Evolutionary conservation across 305 asterid species (phyloP).

Genomic region (Rubia balearica): DNA sequence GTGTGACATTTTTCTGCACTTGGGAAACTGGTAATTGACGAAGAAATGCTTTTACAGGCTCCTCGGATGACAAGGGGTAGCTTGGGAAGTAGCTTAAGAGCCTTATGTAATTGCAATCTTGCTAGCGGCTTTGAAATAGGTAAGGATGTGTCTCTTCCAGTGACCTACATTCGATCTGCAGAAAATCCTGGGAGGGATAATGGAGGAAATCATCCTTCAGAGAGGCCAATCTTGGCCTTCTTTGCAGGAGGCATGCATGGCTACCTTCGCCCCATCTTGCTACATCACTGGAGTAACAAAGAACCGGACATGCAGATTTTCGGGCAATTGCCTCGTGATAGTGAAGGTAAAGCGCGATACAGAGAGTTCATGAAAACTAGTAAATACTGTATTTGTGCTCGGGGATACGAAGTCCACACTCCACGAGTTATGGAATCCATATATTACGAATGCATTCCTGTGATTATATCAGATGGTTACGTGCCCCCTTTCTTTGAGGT

Average conservation of each 20-base stretch:
- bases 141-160: constrained; percentile 76
- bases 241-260: constrained; percentile 85
- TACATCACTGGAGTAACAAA: constrained; percentile 57
- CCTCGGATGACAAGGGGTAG: constrained; percentile 90
- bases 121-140: constrained; percentile 75
- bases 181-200: constrained; percentile 70
- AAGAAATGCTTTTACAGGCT: constrained; percentile 40
- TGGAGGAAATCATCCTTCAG: constrained; percentile 74
- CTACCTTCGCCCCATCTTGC: constrained; percentile 78
- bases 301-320: constrained; percentile 65
- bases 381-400: constrained; percentile 56
- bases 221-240: constrained; percentile 62
- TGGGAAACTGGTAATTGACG: constrained; percentile 1
- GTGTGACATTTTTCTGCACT: background rate
- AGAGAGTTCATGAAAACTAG: constrained; percentile 52
- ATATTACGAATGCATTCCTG: constrained; percentile 49
- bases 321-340: constrained; percentile 48
- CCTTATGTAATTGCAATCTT: constrained; percentile 80
- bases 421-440: constrained; percentile 55
- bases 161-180: constrained; percentile 76
- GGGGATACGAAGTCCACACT: constrained; percentile 56
- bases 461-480: constrained; percentile 54
- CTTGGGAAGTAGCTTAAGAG: constrained; percentile 47
- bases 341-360: constrained; percentile 45
- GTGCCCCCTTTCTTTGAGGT: constrained; percentile 52